These are phyloP conservation scores for Xylaria flabelliformis DNA, from an alignment of 495 filamentous ascomycete genomes.

Conservation along the genomic window DNA sequence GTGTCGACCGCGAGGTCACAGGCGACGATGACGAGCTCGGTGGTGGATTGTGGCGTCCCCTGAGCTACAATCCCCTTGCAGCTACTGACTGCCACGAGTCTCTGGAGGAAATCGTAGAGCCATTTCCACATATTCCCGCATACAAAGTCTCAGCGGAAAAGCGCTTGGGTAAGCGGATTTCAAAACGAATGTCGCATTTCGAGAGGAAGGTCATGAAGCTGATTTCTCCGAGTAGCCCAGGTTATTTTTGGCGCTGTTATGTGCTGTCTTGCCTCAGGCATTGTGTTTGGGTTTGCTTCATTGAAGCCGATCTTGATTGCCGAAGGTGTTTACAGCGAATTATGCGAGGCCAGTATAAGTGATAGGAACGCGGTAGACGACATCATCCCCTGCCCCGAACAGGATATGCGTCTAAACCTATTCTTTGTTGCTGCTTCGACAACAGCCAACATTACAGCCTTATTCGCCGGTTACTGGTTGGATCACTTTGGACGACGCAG, in stretches of 20 bases:
- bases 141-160: slow-evolving; percentile 62
- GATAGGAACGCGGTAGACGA: slow-evolving; percentile 35
- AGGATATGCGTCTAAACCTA: slow-evolving; percentile 72
- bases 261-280: slow-evolving; percentile 69
- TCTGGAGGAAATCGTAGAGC: slow-evolving; percentile 8
- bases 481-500: slow-evolving; percentile 71
- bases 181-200: background rate
- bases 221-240: slow-evolving; percentile 53
- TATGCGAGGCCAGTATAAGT: slow-evolving; percentile 58
- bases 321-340: slow-evolving; percentile 68
- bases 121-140: slow-evolving; percentile 44
- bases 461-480: slow-evolving; percentile 70
- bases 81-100: slow-evolving; percentile 25
- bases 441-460: slow-evolving; percentile 69
- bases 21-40: slow-evolving; percentile 27
- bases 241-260: slow-evolving; percentile 64
- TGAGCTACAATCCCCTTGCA: slow-evolving; percentile 35
- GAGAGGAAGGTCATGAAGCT: background rate
- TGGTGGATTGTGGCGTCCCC: slow-evolving; percentile 37
- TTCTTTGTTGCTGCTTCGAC: slow-evolving; percentile 75
- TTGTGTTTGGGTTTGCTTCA: slow-evolving; percentile 78
- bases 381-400: slow-evolving; percentile 61
- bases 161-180: slow-evolving; percentile 52
- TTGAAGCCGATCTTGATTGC: slow-evolving; percentile 72
- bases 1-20: slow-evolving; percentile 39